Percentiles rank a stretch among this genome's conserved stretches.
These are phyloP conservation scores for Epithemia pelagica DNA, from an alignment of 108 stramenopile genomes.

Conservation along the genomic window DNA sequence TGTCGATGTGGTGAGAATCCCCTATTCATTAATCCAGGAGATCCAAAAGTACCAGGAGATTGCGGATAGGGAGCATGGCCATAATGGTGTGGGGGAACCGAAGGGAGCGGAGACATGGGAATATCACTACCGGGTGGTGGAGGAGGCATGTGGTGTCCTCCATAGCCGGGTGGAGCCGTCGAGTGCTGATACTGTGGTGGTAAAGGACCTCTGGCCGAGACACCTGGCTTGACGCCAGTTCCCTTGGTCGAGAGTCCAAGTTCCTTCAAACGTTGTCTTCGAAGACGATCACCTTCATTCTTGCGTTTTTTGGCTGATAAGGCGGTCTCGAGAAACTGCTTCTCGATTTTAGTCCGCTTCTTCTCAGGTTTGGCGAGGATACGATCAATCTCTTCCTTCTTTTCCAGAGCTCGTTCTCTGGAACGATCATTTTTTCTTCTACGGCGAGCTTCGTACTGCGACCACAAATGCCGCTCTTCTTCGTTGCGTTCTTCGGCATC, in stretches of 20 bases:
- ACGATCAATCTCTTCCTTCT: constrained; percentile 63
- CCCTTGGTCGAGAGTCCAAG: constrained; percentile 47
- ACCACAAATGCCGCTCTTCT: constrained; percentile 46
- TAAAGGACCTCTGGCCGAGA: constrained; percentile 24
- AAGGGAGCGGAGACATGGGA: constrained; percentile 50
- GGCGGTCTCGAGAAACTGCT: constrained; percentile 41
- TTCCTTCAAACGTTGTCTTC: constrained; percentile 61
- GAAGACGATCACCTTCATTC: constrained; percentile 77
- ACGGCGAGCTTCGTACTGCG: constrained; percentile 54
- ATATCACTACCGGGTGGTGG: constrained; percentile 20
- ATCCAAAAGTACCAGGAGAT: constrained; percentile 40
- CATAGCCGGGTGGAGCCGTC: constrained; percentile 10
- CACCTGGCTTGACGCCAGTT: constrained; percentile 30
- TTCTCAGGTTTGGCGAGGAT: constrained; percentile 58
- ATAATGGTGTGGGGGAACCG: constrained; percentile 29
- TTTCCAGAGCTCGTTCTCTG: constrained; percentile 63
- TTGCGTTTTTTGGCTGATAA: constrained; percentile 62
- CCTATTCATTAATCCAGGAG: constrained; percentile 32
- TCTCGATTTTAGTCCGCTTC: constrained; percentile 64
- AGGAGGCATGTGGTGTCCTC: constrained; percentile 17
- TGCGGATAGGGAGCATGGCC: constrained; percentile 6
- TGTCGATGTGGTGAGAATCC: constrained; percentile 15
- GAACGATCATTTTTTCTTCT: constrained; percentile 65
- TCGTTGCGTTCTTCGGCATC: constrained; percentile 36
- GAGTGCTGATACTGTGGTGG: constrained; percentile 18